phyloP scores from a whole-genome alignment of 352 stramenopile species.

The Globisporangium perplexum region DNA sequence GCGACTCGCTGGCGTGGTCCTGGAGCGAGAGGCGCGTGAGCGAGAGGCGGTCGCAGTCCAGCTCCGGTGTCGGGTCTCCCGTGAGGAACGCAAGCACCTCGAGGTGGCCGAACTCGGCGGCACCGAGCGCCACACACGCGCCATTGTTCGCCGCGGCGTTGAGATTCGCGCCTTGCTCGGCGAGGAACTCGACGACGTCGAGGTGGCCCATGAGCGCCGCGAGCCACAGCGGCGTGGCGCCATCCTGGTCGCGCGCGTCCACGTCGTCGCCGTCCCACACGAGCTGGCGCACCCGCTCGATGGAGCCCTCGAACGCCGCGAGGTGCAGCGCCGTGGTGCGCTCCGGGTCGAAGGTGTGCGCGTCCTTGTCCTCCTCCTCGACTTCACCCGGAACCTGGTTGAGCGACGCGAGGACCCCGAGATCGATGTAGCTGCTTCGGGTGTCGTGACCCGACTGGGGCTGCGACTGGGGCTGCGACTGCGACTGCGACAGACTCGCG shows the following conservation, averaged over 20 bases:
- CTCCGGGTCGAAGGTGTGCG: constrained; percentile 17
- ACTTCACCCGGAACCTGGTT: not conserved
- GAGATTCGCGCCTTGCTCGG: constrained; percentile 23
- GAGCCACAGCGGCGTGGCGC: constrained; percentile 29
- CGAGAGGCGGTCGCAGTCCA: constrained; percentile 4
- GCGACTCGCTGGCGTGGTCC: constrained; percentile 7
- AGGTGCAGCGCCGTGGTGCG: constrained; percentile 29
- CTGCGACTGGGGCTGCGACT: not conserved
- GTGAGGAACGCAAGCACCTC: constrained; percentile 32
- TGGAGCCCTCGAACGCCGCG: constrained; percentile 26
- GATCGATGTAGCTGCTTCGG: constrained; percentile 1
- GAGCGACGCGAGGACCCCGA: not conserved
- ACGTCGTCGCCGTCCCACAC: constrained; percentile 15
- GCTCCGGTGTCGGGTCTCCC: constrained; percentile 10
- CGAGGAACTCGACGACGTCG: constrained; percentile 27
- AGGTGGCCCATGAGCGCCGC: constrained; percentile 29
- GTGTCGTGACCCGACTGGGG: not conserved
- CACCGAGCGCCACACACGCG: constrained; percentile 17
- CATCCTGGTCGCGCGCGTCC: constrained; percentile 24
- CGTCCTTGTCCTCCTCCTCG: not conserved
- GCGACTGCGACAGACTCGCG: not conserved
- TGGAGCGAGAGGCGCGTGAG: constrained; percentile 13
- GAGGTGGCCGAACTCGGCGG: constrained; percentile 27
- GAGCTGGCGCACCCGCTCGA: constrained; percentile 20
- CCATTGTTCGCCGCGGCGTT: constrained; percentile 15